These are phyloP conservation scores for Pyracantha coccinea DNA, from an alignment of 331 rosid species.

Conservation along the genomic window DNA sequence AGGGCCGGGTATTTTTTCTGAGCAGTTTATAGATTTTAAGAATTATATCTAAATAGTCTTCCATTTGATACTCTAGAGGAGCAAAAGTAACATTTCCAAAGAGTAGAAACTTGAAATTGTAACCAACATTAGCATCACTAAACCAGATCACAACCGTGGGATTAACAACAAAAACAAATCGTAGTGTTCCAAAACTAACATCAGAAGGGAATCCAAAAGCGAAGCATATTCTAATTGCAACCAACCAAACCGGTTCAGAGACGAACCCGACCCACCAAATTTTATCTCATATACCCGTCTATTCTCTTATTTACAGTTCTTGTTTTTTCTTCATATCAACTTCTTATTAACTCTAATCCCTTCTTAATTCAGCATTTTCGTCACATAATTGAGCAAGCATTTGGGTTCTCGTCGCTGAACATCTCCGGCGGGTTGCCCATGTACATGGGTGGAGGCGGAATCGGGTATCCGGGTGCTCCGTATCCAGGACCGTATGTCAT, in stretches of 20 bases:
- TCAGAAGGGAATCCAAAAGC: background rate
- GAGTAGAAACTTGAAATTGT: too few species aligned
- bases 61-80: too few species aligned
- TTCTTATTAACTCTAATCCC: background rate
- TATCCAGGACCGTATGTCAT: background rate
- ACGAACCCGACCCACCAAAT: background rate
- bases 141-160: background rate
- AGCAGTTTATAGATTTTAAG: too few species aligned
- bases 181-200: background rate
- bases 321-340: background rate
- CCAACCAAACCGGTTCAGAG: background rate
- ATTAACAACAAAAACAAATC: background rate
- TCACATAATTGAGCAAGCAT: constrained; percentile 75
- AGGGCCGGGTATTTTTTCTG: accelerated
- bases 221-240: background rate
- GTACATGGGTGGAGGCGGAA: background rate
- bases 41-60: too few species aligned
- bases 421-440: constrained; percentile 35
- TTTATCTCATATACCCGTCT: constrained; percentile 3
- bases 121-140: background rate
- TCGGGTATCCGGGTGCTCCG: background rate
- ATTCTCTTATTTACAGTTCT: constrained; percentile 25
- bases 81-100: too few species aligned
- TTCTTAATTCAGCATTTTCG: constrained; percentile 5
- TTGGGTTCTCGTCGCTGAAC: constrained; percentile 82